A percentile compares a stretch with the other conserved stretches of the same genome.
phyloP scores from a whole-genome alignment of 768 basidiomycete species.

The Suillus paluster region DNA sequence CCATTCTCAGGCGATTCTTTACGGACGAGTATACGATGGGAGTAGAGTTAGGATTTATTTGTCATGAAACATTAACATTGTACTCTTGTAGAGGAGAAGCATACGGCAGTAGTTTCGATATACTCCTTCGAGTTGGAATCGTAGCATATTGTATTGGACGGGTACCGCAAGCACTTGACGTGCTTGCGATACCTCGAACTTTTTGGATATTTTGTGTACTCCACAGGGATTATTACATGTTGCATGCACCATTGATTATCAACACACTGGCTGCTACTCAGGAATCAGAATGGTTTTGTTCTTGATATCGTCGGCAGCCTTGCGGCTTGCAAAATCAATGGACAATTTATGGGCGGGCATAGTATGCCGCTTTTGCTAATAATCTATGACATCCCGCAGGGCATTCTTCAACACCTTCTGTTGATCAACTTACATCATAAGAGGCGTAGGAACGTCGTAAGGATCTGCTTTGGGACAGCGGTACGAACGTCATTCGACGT shows the following conservation, averaged over 20 bases:
- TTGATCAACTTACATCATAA: neutral
- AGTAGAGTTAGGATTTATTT: neutral
- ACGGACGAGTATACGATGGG: neutral
- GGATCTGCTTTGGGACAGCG: neutral
- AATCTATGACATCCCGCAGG: neutral
- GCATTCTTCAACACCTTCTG: neutral
- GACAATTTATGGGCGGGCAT: neutral
- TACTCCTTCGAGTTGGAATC: neutral
- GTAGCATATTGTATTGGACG: conserved; percentile 1
- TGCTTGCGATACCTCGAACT: neutral
- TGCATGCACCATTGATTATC: neutral
- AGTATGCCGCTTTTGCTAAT: neutral
- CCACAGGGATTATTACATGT: neutral
- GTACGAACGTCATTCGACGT: neutral
- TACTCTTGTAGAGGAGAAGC: neutral
- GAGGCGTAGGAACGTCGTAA: neutral
- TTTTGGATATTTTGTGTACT: neutral
- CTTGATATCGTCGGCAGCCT: neutral
- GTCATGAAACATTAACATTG: neutral
- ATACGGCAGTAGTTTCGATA: neutral
- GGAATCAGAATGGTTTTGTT: neutral
- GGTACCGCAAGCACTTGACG: neutral
- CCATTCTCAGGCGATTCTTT: neutral
- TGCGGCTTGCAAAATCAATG: neutral
- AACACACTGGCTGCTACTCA: too few relatives aligned